These are phyloP conservation scores for Yamadazyma atlantica DNA, from an alignment of 1,139 yeast species.

Conservation along the genomic window DNA sequence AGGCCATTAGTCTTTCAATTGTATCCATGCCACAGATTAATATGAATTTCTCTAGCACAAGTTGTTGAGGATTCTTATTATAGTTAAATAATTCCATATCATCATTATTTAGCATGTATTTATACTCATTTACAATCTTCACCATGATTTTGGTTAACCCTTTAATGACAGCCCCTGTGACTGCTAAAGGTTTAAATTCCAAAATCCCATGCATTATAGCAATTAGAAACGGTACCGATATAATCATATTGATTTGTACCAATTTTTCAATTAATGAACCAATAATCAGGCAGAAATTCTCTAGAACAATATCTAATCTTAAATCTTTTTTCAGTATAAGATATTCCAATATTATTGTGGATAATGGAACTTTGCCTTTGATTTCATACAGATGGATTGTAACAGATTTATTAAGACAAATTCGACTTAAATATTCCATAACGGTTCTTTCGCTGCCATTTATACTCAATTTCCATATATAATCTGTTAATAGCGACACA, in stretches of 20 bases:
- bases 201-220: conserved; percentile 53
- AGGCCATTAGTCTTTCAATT: conserved; percentile 39
- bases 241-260: conserved; percentile 22
- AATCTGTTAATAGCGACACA: conserved; percentile 35
- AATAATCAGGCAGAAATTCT: conserved; percentile 41
- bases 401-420: conserved; percentile 39
- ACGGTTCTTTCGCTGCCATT: conserved; percentile 52
- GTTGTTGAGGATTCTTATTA: conserved; percentile 39
- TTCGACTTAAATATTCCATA: conserved; percentile 48
- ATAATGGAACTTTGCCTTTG: conserved; percentile 28
- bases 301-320: conserved; percentile 45
- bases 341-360: conserved; percentile 32
- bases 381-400: conserved; percentile 32
- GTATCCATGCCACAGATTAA: conserved; percentile 55
- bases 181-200: conserved; percentile 58
- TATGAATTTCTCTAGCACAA: conserved; percentile 49
- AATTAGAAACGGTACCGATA: conserved; percentile 55
- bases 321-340: conserved; percentile 40
- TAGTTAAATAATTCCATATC: conserved; percentile 20
- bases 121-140: conserved; percentile 16
- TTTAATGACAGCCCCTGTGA: conserved; percentile 30
- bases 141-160: conserved; percentile 20
- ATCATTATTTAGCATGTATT: conserved; percentile 11
- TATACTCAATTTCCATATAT: conserved; percentile 40
- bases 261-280: conserved; percentile 30